A percentile compares a stretch with the other conserved stretches of the same genome.
Evolutionary conservation across 2,329 filamentous ascomycete genomes (phyloP).

Genomic region (Pseudogymnoascus sp.): DNA sequence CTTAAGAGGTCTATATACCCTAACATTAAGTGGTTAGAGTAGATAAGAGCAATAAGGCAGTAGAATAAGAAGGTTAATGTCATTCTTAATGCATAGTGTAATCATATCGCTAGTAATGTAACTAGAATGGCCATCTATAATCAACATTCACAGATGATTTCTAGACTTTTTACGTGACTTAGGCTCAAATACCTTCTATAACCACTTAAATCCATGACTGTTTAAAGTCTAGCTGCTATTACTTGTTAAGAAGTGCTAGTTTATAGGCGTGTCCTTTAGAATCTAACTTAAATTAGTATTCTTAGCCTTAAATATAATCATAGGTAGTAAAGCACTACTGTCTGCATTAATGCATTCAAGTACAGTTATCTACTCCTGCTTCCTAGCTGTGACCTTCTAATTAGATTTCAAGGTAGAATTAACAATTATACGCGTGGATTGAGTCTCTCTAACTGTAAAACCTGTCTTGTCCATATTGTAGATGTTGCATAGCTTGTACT

Average conservation of each 20-base stretch:
- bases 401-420: no score
- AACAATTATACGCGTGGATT: no score
- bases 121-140: constrained; percentile 8
- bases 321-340: neutral
- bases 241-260: neutral
- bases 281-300: neutral
- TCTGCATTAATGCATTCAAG: neutral
- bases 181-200: neutral
- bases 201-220: neutral
- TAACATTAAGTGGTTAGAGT: neutral
- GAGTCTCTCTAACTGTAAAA: no score
- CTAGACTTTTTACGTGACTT: neutral
- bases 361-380: no score
- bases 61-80: neutral
- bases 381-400: no score
- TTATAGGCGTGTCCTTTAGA: neutral
- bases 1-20: neutral
- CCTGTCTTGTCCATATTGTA: no score
- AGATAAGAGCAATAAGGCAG: neutral
- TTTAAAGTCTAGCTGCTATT: neutral
- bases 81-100: neutral
- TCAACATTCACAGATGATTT: neutral
- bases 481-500: no score
- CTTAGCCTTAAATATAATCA: constrained; percentile 7
- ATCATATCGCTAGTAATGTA: neutral